These are phyloP conservation scores for Wickerhamiella alocasiicola DNA, from an alignment of 805 yeast genomes.

Conservation along the genomic window DNA sequence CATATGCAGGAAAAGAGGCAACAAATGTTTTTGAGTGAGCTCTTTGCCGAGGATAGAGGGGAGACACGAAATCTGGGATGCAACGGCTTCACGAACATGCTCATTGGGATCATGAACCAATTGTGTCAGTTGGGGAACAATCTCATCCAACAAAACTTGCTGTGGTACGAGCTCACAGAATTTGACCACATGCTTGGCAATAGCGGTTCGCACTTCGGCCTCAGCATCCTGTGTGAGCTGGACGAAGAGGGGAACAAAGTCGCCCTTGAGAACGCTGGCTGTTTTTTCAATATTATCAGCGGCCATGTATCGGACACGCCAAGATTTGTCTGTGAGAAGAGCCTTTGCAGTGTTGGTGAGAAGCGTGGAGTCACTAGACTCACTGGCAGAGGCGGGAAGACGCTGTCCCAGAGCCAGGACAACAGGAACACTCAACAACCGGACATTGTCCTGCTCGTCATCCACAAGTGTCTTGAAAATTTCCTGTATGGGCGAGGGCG, in stretches of 20 bases:
- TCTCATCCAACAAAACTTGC: slow-evolving; percentile 47
- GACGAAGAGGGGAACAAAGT: slow-evolving; percentile 56
- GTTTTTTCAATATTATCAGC: slow-evolving; percentile 82
- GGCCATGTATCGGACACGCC: slow-evolving; percentile 98
- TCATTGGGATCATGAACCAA: slow-evolving; percentile 86
- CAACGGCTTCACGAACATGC: slow-evolving; percentile 84
- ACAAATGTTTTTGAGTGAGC: slow-evolving; percentile 61
- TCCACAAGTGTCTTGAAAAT: slow-evolving; percentile 68
- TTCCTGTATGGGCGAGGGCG: slow-evolving; percentile 57
- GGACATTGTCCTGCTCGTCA: slow-evolving; percentile 92
- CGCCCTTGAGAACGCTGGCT: slow-evolving; percentile 45
- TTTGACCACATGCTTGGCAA: slow-evolving; percentile 77
- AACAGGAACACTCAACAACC: slow-evolving; percentile 77
- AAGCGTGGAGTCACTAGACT: too few species aligned
- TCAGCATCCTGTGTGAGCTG: slow-evolving; percentile 78
- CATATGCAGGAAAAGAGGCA: slow-evolving; percentile 87
- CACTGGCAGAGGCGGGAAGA: slow-evolving; percentile 20
- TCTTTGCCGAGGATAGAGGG: slow-evolving; percentile 81
- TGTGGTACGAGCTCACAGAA: slow-evolving; percentile 29
- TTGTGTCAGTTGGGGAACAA: slow-evolving; percentile 72
- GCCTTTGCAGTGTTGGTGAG: slow-evolving; percentile 41
- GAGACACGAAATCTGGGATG: slow-evolving; percentile 72
- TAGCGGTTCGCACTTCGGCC: slow-evolving; percentile 93
- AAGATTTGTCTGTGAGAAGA: slow-evolving; percentile 75
- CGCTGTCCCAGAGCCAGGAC: slow-evolving; percentile 58